Evolutionary conservation across 2,329 filamentous ascomycete species (phyloP), one percentile per base, ranked within the genome.

Genomic region (Cucurbitaria berberidis): DNA sequence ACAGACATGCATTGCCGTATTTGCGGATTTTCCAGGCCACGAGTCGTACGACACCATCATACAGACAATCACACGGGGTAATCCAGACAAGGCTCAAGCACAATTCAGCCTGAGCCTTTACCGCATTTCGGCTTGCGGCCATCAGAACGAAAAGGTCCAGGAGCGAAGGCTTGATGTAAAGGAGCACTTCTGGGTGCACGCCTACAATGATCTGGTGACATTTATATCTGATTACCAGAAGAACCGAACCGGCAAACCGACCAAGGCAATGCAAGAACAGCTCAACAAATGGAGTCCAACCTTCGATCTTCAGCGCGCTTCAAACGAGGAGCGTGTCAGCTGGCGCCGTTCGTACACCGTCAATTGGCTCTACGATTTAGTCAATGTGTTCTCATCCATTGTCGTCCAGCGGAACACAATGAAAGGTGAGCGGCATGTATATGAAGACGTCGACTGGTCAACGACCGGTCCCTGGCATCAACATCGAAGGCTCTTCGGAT

Each of bases 311-410:
- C 55, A 66, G 45, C 39, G 41, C 1, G 76, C 76, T 0, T 79
- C 64, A n/a, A 63, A 75, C 9, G 64, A 76, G 5, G 61, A 82
- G 44, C 66, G 77, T 19, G 34, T 79, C 3, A 64, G 72, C 8
- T 84, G 81, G 81, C 78, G 81, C 6, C 76, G 79, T 1, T 59
- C 66, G 0, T 83, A 81, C 47, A 81, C 77, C 1, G 80, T 83
- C 53, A 81, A 78, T 52, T 82, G 80, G 80, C 73, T 84, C 0
- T 83, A 82, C 53, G 79, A 82, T 48, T 59, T 83, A 5, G 77
- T 83, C 57, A 82, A 81, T 45, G 22, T 79, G 4, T 81, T 75
- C 48, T 78, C 77, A 0, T 58, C 66, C 3, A 62, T 76, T 49
- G 76, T 80, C 16, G 66, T 78, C 1, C 73, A 80, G 47, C 68